Evolutionary conservation across 345 rosid genomes (phyloP).

Genomic region (Eutrema japonicum): DNA sequence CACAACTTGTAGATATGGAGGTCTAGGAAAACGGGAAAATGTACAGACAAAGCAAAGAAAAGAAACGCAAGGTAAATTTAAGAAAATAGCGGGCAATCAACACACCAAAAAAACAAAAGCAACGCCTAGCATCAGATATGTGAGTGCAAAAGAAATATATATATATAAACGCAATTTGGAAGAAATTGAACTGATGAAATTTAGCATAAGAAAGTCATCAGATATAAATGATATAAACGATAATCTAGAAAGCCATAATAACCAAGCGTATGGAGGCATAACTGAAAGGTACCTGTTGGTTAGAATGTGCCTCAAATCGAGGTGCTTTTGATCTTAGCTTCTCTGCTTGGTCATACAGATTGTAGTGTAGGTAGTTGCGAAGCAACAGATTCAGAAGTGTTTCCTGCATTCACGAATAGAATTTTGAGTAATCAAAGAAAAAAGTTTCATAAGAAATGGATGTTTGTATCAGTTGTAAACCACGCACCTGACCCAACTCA

Average conservation of each 20-base stretch:
- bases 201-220: background rate
- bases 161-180: background rate
- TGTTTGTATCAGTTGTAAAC: background rate
- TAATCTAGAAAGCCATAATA: background rate
- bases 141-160: background rate
- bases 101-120: background rate
- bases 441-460: constrained; percentile 14
- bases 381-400: constrained; percentile 83
- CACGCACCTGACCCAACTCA: constrained; percentile 81
- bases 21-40: background rate
- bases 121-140: background rate
- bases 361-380: constrained; percentile 85
- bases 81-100: background rate
- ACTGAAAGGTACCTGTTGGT: constrained; percentile 65
- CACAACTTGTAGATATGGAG: background rate
- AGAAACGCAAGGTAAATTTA: background rate
- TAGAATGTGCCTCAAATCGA: constrained; percentile 90
- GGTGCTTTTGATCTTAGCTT: constrained; percentile 90
- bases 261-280: background rate
- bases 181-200: background rate
- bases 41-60: constrained; percentile 4
- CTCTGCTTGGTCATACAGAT: constrained; percentile 88
- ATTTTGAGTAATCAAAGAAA: background rate
- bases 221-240: background rate
- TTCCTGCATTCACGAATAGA: constrained; percentile 59